Base-by-base conservation (phyloP, 352 stramenopile genomes). In the Discostella stelligera region DNA sequence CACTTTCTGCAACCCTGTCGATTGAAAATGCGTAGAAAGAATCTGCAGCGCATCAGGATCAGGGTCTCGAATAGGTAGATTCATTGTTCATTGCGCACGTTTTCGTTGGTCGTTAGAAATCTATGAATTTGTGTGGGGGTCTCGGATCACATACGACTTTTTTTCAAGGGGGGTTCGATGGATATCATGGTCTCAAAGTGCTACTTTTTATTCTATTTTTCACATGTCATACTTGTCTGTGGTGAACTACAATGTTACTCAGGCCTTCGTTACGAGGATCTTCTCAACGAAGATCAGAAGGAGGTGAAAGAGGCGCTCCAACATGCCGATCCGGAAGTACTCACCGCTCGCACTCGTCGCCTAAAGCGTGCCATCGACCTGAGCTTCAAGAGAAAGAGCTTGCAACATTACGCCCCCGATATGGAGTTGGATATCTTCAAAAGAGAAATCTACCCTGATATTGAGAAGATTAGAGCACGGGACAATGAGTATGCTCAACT, bases 351-450 rank as follows among this genome's bases (percentile, higher is more conserved):
- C 20, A 90, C 84, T 11, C 86, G 89, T 75, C 79, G 89, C 50
- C 79, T 94, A 30, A 91, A 91, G 76, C 83, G 86, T 56, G 89
- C 89, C 9, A 90, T 90, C 64, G 89, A 94, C 70, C 80, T 94
- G 25, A 83, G 74, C 54, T 91, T 88, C 70, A 94, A 94, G 70
- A 77, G 75, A 80, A 94, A 94, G 84, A 84, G 84, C 63, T 79
- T 91, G 25, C 63, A 85, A 39, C 83, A 91, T 73, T 92, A 92
- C 71, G 83, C 85, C 14, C 83, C 86, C 13, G 66, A 89, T 77
- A 79, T 90, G 63, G 65, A 88, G 25, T 61, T 87, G 59, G 75
- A 89, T 62, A 62, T 83, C 1, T 90, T 90, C 53, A 92, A 93
- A 65, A 66, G 70, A n/a, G 86, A 93, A 71, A 80, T 94, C 64